These are phyloP conservation scores for Trichosanthes truncata DNA, from an alignment of 306 rosid species.

Conservation along the genomic window DNA sequence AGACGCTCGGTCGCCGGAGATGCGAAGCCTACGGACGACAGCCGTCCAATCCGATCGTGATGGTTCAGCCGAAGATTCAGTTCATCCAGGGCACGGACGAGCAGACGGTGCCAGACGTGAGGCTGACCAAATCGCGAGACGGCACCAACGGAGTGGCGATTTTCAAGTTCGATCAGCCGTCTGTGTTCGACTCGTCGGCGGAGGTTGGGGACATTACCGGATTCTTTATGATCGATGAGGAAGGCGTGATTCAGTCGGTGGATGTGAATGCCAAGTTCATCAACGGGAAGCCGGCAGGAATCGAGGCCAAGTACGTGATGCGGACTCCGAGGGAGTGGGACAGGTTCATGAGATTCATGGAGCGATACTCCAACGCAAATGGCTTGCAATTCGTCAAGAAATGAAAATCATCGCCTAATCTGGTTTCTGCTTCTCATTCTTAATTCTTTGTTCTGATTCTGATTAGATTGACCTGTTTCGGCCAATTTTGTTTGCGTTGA, in stretches of 20 bases:
- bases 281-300: conserved; percentile 84
- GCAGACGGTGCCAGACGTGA: conserved; percentile 85
- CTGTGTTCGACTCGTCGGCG: conserved; percentile 88
- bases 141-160: conserved; percentile 95
- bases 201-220: conserved; percentile 98
- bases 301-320: conserved; percentile 92
- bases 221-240: conserved; percentile 94
- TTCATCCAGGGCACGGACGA: conserved; percentile 99
- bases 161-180: conserved; percentile 84
- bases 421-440: not conserved
- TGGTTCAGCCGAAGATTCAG: conserved; percentile 73
- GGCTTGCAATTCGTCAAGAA: conserved; percentile 77
- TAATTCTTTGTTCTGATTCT: not conserved
- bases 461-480: not conserved
- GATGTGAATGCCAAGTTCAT: conserved; percentile 92
- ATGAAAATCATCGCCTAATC: conserved; percentile 20
- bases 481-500: not conserved
- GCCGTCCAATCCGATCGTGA: conserved; percentile 24
- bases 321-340: conserved; percentile 83
- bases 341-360: conserved; percentile 99
- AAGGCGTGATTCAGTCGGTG: conserved; percentile 84
- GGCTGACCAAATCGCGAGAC: conserved; percentile 80
- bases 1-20: conserved; percentile 16
- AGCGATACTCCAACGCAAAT: conserved; percentile 76
- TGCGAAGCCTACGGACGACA: conserved; percentile 15